Evolutionary conservation across 345 rosid genomes (phyloP), one percentile per base, ranked within the genome.

Genomic region (Laguncularia racemosa): DNA sequence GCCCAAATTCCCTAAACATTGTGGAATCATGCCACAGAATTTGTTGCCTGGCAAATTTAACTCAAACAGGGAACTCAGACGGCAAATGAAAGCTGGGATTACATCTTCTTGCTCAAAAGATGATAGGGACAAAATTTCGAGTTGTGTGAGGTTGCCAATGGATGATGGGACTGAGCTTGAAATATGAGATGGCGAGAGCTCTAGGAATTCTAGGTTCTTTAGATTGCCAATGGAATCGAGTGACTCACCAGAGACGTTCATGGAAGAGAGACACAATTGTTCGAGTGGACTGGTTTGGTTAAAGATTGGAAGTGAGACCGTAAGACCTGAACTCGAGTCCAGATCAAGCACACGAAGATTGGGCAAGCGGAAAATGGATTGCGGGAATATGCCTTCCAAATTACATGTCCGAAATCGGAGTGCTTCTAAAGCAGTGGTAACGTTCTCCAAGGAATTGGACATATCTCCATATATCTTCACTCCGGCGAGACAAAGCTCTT

Each of bases 351-450:
- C 1, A 9, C 4, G 11, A 33, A 33, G 40, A 6, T 33, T 1
- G 4, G 40, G 40, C 40, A 33, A 33, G 40, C 1, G 40, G 7
- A 33, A 33, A 5, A 33, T 7, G 1, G 11, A 33, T 10, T 33
- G 9, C 9, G 40, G 40, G 11, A 33, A 33, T 10, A 33, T 1
- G 1, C 70, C 68, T 14, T 10, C 14, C 19, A 67, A 19, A 3
- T 0, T 0, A 26, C 58, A 56, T 1, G 0, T 0, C 0, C 0
- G 0, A 4, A 71, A 60, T 43, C 46, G 5, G 12, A 26, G 28
- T 2, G 11, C 1, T 10, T 13, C 13, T 17, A 71, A 1, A 20
- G 73, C 53, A 23, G 56, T 49, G 26, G 70, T 56, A 7, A 63
- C 2, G 28, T 64, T 71, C 21, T 26, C 12, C 4, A 60, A 57